Base-by-base conservation (phyloP, 495 filamentous ascomycete genomes). In the Xanthoparmelia taractica region DNA sequence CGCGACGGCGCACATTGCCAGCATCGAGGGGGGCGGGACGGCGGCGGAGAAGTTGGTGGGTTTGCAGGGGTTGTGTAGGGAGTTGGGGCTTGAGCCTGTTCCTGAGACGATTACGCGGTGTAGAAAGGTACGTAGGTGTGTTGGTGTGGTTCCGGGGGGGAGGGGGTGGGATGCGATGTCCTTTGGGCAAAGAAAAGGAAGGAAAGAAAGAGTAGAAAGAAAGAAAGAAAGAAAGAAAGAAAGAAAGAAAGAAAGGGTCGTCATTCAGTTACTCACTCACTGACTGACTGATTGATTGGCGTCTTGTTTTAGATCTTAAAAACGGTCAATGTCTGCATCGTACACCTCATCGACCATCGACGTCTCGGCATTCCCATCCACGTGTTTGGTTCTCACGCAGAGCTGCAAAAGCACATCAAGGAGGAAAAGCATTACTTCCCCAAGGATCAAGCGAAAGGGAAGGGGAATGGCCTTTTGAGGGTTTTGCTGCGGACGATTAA, bases 331-430 rank as follows among this genome's bases (percentile, higher is more conserved):
- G 75, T 84, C 67, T 84, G 84, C 63, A 73, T 83, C 36, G 71
- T 84, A 2, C 80, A 84, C 67, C 68, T 82, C 2, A 73, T 84
- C 17, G 77, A 85, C 23, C 69, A 72, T 29, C 73, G 73, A 60
- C 74, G 71, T 20, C 66, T 67, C 6, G 65, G 67, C 2, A 62
- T 61, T 6, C 55, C 50, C 6, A 69, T 79, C 6, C 57, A 61
- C 37, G 64, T 69, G 27, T 82, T 80, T 70, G 33, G 43, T 0
- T 70, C 60, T 34, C 63, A 71, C 29, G 29, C 55, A 0, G 63
- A 59, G n/a, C 75, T 84, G 60, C 70, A 68, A 4, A 13, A 57
- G 0, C 82, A 84, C 64, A 77, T 80, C 0, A 59, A 0, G 58
- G 62, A 1, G 47, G 65, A 0, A 75, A 75, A 36, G 69, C 47